Base-by-base conservation (phyloP, 2,329 filamentous ascomycete genomes). In the Diaporthe citriasiana region DNA sequence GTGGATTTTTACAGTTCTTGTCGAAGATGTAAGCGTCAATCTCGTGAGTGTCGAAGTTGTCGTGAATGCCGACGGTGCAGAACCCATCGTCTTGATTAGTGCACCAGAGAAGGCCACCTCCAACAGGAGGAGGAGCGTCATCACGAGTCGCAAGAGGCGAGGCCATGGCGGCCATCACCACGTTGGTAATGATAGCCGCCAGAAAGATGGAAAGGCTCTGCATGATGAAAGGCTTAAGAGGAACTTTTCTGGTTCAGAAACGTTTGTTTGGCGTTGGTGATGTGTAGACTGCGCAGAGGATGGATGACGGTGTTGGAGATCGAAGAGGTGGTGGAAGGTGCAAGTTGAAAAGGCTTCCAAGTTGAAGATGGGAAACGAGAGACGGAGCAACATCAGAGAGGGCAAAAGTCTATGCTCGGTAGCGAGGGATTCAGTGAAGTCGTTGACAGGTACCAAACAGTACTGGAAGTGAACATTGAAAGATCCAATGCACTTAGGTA, bases 1-100 rank as follows among this genome's bases (percentile, higher is more conserved):
- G 7, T 10, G 53, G 17, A 3, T 12, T 15, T 51, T 72, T 68
- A 72, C 70, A 72, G 27, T 57, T 33, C 27, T 47, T 55, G 25
- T 72, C 70, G n/a, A 72, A 72, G 19, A 72, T 35, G 59, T 72
- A 72, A 7, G 40, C 40, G 15, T 68, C 30, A 38, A 72, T 68
- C 38, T 45, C 30, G 1, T 38, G 13, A 12, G 59, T 72, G 22
- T 72, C 70, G 22, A 68, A 66, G 59, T 72, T 38, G 12, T 72
- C n/a, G 15, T 55, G 59, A 22, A 72, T 38, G 25, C 70, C 69
- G 15, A 72, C 35, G 13, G 70, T 68, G 27, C 59, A 66, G 8
- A 17, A 47, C 59, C 33, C 8, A 1, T 63, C 59, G 0, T 19
- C 19, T 8, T 63, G 59, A 2, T 3, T 47, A 10, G 40, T 27